phyloP scores from a whole-genome alignment of 495 filamentous ascomycete genomes.

The Neurospora sp. region DNA sequence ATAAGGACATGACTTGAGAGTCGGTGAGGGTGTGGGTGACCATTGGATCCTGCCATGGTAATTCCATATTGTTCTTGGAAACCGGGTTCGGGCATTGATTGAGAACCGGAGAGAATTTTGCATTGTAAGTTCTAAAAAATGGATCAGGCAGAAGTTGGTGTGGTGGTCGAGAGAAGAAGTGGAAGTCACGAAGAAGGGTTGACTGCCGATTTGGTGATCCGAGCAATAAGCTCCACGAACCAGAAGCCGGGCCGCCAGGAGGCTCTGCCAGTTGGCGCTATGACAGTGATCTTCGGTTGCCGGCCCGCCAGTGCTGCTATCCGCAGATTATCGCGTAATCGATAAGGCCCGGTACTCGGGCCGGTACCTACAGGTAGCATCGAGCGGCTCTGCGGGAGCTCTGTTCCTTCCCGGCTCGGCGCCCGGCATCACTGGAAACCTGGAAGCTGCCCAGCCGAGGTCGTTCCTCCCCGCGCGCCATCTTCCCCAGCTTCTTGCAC shows the following conservation, averaged over 20 bases:
- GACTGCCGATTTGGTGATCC: no score
- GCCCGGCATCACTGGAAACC: background rate
- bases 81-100: background rate
- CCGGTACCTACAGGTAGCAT: no score
- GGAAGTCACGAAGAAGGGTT: background rate
- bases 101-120: background rate
- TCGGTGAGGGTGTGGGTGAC: background rate
- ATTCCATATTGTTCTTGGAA: background rate
- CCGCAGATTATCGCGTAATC: background rate
- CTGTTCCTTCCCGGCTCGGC: background rate
- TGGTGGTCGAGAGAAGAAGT: background rate
- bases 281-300: background rate
- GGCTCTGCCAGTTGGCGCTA: background rate
- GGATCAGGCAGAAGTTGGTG: background rate
- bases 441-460: background rate
- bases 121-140: background rate
- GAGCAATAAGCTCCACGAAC: background rate
- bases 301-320: background rate
- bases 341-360: background rate
- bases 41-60: background rate
- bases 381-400: background rate
- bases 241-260: background rate
- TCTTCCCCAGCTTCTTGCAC: background rate
- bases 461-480: background rate
- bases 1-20: no score